Conservation (phyloP, 495 filamentous ascomycete species). For the Neurospora tetraspora region DNA sequence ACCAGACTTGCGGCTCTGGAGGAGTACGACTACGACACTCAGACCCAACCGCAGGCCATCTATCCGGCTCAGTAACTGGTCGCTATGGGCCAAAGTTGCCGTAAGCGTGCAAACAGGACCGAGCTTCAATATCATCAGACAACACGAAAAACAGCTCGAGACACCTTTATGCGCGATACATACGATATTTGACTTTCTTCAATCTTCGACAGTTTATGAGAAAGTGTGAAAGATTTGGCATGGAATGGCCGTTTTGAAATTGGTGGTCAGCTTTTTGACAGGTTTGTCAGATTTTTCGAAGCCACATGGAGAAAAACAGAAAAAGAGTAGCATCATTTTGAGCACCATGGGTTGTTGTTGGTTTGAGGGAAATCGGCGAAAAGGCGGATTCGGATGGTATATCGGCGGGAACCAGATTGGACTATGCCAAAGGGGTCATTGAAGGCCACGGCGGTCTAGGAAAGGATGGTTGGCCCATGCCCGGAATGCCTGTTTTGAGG, state of each 20-base stretch:
- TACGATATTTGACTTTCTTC: background rate
- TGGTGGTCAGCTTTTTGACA: background rate
- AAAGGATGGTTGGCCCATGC: conserved; percentile 22
- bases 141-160: background rate
- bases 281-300: background rate
- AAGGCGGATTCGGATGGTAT: conserved; percentile 6
- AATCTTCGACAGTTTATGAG: background rate
- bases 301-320: conserved; percentile 1
- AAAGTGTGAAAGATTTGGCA: background rate
- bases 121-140: background rate
- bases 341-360: background rate
- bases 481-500: conserved; percentile 16
- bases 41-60: conserved; percentile 22
- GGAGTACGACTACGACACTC: conserved; percentile 41
- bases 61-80: conserved; percentile 15
- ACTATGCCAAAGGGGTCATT: conserved; percentile 20
- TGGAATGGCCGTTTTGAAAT: background rate
- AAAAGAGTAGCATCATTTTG: conserved; percentile 8
- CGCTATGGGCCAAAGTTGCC: background rate
- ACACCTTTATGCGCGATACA: background rate
- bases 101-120: background rate
- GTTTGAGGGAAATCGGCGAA: conserved; percentile 1
- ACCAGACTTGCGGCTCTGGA: conserved; percentile 52
- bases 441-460: conserved; percentile 23
- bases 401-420: conserved; percentile 16